phyloP scores from a whole-genome alignment of 1,284 basidiomycete genomes.

The Dichomitus squalens region DNA sequence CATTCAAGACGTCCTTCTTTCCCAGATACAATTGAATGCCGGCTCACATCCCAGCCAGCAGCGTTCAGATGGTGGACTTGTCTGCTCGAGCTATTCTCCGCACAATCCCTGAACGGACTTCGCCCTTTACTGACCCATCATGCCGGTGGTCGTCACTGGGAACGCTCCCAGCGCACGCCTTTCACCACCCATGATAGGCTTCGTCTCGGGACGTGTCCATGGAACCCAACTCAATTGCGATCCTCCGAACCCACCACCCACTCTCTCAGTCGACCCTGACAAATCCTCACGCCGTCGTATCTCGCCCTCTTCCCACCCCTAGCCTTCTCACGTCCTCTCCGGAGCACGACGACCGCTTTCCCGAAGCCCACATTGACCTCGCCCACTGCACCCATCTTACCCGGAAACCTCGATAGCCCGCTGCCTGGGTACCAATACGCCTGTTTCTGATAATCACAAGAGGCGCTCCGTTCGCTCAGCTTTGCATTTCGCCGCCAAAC shows the following conservation, averaged over 20 bases:
- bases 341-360: constrained; percentile 5
- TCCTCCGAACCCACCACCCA: constrained; percentile 13
- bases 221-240: constrained; percentile 18
- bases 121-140: constrained; percentile 11
- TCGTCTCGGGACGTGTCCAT: constrained; percentile 14
- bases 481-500: neutral
- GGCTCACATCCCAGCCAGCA: neutral
- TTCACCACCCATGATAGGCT: constrained; percentile 20
- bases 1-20: neutral
- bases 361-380: constrained; percentile 5
- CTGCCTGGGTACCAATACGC: neutral
- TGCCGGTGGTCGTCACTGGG: constrained; percentile 22
- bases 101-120: constrained; percentile 10
- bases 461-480: constrained; percentile 4
- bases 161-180: constrained; percentile 15
- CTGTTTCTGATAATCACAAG: neutral
- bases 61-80: neutral
- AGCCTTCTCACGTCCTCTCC: constrained; percentile 6
- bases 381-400: neutral
- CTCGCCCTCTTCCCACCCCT: constrained; percentile 11
- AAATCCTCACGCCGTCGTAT: constrained; percentile 15
- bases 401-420: neutral
- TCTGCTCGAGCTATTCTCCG: constrained; percentile 15
- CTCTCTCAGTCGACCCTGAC: constrained; percentile 5
- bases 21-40: neutral